Evolutionary conservation across 257 asterid species (phyloP), one percentile per base, ranked within the genome.

Genomic region (Fraxinus quadrangulata): DNA sequence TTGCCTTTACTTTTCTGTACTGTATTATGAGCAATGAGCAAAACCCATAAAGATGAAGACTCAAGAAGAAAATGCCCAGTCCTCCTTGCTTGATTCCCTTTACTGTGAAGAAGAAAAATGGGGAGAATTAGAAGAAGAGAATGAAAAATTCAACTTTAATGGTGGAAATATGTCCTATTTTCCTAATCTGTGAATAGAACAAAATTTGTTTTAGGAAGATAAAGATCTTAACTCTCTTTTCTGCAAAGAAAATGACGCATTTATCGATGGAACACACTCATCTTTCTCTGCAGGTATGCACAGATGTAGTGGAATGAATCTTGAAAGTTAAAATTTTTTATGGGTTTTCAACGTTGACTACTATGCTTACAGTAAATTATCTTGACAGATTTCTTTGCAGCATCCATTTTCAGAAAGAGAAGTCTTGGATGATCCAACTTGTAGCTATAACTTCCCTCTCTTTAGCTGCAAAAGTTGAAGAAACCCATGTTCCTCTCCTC

Each of bases 381-480:
- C 86, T 92, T 1, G 92, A 90, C 77, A 85, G 94, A 81, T 89
- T 89, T 75, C 77, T 89, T 56, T 81, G 73, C 1, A 70, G 83
- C 47, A 75, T 78, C 31, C 73, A 61, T 66, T 81, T 70, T 67
- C 79, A 81, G 78, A 75, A 79, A n/a, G 90, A 87, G 24, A 80
- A 89, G 83, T 88, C 92, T n/a, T 92, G 97, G 96, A 75, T 85
- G 86, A 84, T 84, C 74, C 97, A 87, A 70, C 92, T 89, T 42
- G 87, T 87, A 0, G 88, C 97, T 42, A 89, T 89, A n/a, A 78
- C 96, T 71, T 91, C 88, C 75, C 89, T 91, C 77, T 91, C 97
- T 70, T 78, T 92, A 31, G 97, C 97, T 40, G 97, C 97, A 11
- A 91, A 92, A 86, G 86, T 92, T 76, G 97, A 91, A 83, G 97